Percentiles rank a stretch among this genome's conserved stretches.
phyloP scores from a whole-genome alignment of 306 rosid genomes.

The Acacia crassicarpa region DNA sequence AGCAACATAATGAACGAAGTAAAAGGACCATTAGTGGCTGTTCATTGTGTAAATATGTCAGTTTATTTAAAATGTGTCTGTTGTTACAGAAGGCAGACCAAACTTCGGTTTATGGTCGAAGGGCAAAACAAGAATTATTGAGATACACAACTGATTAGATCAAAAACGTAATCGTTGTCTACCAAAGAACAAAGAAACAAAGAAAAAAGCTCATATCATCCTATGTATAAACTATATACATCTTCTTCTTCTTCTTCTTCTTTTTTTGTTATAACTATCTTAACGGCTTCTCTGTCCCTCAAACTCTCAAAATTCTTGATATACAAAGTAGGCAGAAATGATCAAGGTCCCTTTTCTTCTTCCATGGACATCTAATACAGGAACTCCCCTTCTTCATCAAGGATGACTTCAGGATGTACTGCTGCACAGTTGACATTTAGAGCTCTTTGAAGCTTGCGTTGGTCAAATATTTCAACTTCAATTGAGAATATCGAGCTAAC shows the following conservation, averaged over 20 bases:
- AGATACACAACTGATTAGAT: slow-evolving; percentile 27
- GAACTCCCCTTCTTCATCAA: slow-evolving; percentile 48
- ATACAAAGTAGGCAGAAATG: background rate
- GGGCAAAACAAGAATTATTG: background rate
- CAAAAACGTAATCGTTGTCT: slow-evolving; percentile 30
- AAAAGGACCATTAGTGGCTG: background rate
- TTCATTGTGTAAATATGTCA: slow-evolving; percentile 21
- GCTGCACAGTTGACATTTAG: slow-evolving; percentile 60
- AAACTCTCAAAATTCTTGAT: slow-evolving; percentile 25
- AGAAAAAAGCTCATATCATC: slow-evolving; percentile 13
- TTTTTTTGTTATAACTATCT: slow-evolving; percentile 33
- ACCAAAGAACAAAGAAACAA: background rate
- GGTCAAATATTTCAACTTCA: slow-evolving; percentile 88
- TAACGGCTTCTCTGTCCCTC: slow-evolving; percentile 29
- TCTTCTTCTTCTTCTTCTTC: too few species aligned
- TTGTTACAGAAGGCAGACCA: slow-evolving; percentile 23
- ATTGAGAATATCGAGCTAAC: slow-evolving; percentile 70
- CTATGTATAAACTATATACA: slow-evolving; percentile 40
- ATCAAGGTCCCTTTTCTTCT: background rate
- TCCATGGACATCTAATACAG: background rate
- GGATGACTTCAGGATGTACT: slow-evolving; percentile 65
- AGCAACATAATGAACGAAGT: background rate
- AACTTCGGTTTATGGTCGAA: slow-evolving; percentile 4
- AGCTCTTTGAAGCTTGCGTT: slow-evolving; percentile 75
- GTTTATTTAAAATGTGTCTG: background rate